Base-by-base conservation (phyloP, 371 early-diverging fungal species). In the Zychaea mexicana region DNA sequence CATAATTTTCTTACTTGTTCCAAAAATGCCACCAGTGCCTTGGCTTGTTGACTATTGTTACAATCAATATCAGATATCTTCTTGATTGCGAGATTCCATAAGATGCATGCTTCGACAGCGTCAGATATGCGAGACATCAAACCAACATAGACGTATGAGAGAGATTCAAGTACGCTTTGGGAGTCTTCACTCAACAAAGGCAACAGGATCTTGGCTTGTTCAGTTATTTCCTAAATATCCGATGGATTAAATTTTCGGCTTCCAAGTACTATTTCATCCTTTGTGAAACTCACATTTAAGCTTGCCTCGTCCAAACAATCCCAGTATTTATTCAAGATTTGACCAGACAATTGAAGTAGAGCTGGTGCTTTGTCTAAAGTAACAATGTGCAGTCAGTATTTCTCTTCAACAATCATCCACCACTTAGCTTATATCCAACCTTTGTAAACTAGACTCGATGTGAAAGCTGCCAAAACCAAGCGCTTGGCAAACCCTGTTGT, bases 361-460 rank as follows among this genome's bases (percentile, higher is more conserved):
- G 53, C 52, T 5, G 22, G 21, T 0, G 69, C 22, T 27, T 61
- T 55, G 32, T 65, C 69, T 69, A 65, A 10, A 49, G 24, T 21
- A 31, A 0, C 19, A 21, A 30, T 12, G 52, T 15, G 15, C 12
- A 53, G 22, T 15, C 17, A 28, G 6, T 54, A 45, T 38, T n/a
- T 17, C 13, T 15, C 7, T 0, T 1, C n/a, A 42, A 42, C 0
- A 42, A 42, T 3, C 0, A 15, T 1, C 42, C 42, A 1, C 13
- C 7, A 42, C 3, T 39, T 2, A 39, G n/a, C n/a, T 39, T 39
- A n/a, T 28, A 24, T 33, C 6, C 47, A 66, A 52, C 72, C 73
- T 64, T 75, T 74, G 38, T 75, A 67, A 2, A 75, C 75, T 17
- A 80, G 24, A 28, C 67, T 61, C 6, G 80, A 80, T 7, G 60